phyloP scores from a whole-genome alignment of 345 rosid species.

The Sisymbrium irio region DNA sequence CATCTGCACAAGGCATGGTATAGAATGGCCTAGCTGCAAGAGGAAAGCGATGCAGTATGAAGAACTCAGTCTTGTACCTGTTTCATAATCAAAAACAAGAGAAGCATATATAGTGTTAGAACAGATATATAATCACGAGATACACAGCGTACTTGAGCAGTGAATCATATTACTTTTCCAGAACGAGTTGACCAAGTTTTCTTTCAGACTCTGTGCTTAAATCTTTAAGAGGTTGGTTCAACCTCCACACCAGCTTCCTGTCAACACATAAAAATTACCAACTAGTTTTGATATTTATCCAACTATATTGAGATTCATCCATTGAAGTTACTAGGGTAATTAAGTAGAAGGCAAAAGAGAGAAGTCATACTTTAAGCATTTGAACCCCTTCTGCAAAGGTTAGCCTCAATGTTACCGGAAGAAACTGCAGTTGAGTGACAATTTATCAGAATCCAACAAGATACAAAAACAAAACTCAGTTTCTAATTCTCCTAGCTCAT shows the following conservation, averaged over 20 bases:
- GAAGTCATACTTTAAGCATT: neutral
- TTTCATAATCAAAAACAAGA: too few species aligned
- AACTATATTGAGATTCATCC: neutral
- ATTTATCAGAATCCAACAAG: neutral
- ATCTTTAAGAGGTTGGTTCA: neutral
- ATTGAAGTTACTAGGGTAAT: too few species aligned
- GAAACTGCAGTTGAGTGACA: neutral
- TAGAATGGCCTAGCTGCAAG: neutral
- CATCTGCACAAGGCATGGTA: neutral
- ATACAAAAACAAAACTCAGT: neutral
- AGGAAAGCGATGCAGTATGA: neutral
- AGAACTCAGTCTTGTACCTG: neutral
- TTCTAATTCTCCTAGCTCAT: neutral
- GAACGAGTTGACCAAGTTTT: neutral
- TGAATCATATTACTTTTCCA: neutral
- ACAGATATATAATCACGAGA: too few species aligned
- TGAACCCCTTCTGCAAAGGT: neutral
- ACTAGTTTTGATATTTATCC: too few species aligned
- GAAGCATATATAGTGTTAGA: too few species aligned
- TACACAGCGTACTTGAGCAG: too few species aligned
- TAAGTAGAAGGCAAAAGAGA: neutral
- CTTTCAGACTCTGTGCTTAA: neutral
- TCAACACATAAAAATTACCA: neutral
- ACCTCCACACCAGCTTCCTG: neutral
- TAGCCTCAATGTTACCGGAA: neutral